Percentiles rank a stretch among this genome's conserved stretches.
These are phyloP conservation scores for Malassezia restricta DNA, from an alignment of 1,284 basidiomycete genomes.

Conservation along the genomic window DNA sequence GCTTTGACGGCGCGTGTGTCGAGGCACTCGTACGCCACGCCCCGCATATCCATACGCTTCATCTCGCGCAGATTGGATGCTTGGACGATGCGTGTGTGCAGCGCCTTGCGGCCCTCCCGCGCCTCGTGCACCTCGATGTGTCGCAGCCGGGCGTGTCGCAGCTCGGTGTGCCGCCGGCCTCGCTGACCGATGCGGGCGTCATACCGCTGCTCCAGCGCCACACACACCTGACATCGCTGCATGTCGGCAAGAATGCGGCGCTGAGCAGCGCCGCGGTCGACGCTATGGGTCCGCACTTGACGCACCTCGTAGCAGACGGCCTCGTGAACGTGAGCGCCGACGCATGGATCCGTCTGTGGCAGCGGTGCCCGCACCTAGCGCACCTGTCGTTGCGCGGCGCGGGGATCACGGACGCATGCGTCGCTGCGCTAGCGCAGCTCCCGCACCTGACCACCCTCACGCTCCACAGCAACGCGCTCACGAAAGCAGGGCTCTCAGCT, in stretches of 20 bases:
- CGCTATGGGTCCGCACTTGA: slow-evolving; percentile 56
- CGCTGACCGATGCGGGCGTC: slow-evolving; percentile 55
- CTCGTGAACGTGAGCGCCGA: slow-evolving; percentile 2
- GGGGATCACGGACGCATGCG: slow-evolving; percentile 53
- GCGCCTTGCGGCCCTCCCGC: slow-evolving; percentile 46
- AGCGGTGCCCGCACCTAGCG: not conserved
- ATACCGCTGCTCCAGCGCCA: slow-evolving; percentile 53
- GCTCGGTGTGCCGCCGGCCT: slow-evolving; percentile 44
- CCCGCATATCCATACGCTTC: slow-evolving; percentile 57
- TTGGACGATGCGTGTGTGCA: slow-evolving; percentile 38
- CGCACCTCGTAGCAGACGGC: slow-evolving; percentile 48
- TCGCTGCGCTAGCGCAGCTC: slow-evolving; percentile 52
- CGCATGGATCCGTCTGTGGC: not conserved
- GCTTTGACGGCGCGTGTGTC: slow-evolving; percentile 67
- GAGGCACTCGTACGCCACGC: slow-evolving; percentile 57
- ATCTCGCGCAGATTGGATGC: slow-evolving; percentile 66
- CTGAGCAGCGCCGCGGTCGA: slow-evolving; percentile 56
- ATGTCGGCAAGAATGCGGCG: slow-evolving; percentile 55
- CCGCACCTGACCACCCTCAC: slow-evolving; percentile 57
- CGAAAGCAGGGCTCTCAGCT: slow-evolving; percentile 49
- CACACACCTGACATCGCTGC: slow-evolving; percentile 51
- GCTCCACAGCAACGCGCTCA: slow-evolving; percentile 50
- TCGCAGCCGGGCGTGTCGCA: slow-evolving; percentile 51
- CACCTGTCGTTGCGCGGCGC: slow-evolving; percentile 45
- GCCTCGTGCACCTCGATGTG: slow-evolving; percentile 55